Evolutionary conservation across 129 eudicot genomes (phyloP).

Genomic region (Escallonia herrerae): DNA sequence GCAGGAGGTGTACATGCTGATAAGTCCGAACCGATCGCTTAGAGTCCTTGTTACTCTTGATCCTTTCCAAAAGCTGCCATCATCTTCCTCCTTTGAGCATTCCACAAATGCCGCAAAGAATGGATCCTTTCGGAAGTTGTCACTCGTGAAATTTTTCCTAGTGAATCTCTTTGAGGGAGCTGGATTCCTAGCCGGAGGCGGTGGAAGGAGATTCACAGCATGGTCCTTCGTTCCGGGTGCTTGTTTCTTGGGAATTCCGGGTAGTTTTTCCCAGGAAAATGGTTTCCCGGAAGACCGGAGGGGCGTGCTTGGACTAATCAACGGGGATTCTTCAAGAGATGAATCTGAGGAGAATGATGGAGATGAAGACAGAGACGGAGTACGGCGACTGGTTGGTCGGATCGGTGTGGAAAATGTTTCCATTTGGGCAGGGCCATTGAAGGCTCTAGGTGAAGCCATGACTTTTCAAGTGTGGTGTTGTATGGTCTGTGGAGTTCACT

Average conservation of each 20-base stretch:
- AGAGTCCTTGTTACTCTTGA: constrained; percentile 28
- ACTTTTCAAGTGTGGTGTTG: neutral
- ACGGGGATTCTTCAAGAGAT: constrained; percentile 17
- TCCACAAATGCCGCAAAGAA: constrained; percentile 67
- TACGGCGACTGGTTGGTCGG: constrained; percentile 34
- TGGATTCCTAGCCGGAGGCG: constrained; percentile 45
- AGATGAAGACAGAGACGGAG: constrained; percentile 32
- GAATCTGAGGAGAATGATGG: constrained; percentile 28
- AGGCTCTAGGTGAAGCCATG: constrained; percentile 4
- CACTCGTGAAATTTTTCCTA: constrained; percentile 20
- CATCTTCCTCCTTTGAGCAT: constrained; percentile 58
- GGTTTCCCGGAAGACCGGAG: constrained; percentile 49
- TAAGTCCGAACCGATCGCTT: constrained; percentile 34
- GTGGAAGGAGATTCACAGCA: constrained; percentile 41
- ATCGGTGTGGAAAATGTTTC: neutral
- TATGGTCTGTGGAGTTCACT: too few species aligned
- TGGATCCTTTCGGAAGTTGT: constrained; percentile 49
- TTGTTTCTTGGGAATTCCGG: constrained; percentile 73
- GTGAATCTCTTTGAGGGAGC: constrained; percentile 11
- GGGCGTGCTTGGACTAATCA: constrained; percentile 34
- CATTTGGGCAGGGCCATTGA: neutral
- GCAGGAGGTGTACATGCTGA: constrained; percentile 48
- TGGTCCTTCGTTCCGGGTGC: constrained; percentile 10
- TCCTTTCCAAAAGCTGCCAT: constrained; percentile 16
- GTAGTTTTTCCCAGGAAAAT: constrained; percentile 81